Conservation (phyloP, 2,329 filamentous ascomycete species). For the Polytolypa hystricis region DNA sequence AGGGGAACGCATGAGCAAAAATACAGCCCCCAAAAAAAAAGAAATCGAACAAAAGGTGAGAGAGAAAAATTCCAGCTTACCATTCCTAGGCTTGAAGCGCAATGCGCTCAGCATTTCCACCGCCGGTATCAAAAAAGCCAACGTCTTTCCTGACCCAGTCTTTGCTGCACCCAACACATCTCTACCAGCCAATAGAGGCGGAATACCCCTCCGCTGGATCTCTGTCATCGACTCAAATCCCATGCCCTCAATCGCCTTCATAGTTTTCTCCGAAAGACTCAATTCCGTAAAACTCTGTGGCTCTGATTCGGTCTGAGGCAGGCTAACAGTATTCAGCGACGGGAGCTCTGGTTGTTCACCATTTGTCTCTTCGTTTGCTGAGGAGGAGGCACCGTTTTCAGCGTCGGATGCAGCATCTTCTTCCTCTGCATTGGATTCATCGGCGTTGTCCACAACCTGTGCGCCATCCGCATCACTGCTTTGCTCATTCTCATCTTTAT, state of each 20-base stretch:
- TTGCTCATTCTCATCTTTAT: constrained; percentile 26
- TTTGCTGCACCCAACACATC: constrained; percentile 94
- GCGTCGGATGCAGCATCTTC: constrained; percentile 24
- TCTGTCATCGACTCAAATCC: constrained; percentile 92
- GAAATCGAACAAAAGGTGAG: constrained; percentile 7
- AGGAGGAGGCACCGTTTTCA: constrained; percentile 8
- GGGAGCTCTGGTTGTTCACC: constrained; percentile 37
- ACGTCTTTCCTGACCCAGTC: constrained; percentile 89
- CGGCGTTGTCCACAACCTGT: constrained; percentile 14
- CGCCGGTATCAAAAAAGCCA: constrained; percentile 88
- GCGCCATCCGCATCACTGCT: constrained; percentile 12
- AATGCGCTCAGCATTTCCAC: constrained; percentile 86
- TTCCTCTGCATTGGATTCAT: constrained; percentile 29
- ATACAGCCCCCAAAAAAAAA: background rate
- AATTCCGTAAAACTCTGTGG: constrained; percentile 68
- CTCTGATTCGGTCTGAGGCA: constrained; percentile 50
- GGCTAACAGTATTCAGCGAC: constrained; percentile 39
- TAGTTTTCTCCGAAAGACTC: constrained; percentile 76
- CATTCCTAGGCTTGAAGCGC: constrained; percentile 89
- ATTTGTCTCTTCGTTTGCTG: constrained; percentile 18
- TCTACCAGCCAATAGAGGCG: constrained; percentile 74
- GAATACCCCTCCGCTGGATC: constrained; percentile 80
- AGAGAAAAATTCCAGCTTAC: constrained; percentile 19
- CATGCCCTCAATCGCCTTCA: constrained; percentile 83
- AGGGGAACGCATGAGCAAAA: no score